Evolutionary conservation across 306 rosid species (phyloP).

Genomic region (Cucurbita ficifolia): DNA sequence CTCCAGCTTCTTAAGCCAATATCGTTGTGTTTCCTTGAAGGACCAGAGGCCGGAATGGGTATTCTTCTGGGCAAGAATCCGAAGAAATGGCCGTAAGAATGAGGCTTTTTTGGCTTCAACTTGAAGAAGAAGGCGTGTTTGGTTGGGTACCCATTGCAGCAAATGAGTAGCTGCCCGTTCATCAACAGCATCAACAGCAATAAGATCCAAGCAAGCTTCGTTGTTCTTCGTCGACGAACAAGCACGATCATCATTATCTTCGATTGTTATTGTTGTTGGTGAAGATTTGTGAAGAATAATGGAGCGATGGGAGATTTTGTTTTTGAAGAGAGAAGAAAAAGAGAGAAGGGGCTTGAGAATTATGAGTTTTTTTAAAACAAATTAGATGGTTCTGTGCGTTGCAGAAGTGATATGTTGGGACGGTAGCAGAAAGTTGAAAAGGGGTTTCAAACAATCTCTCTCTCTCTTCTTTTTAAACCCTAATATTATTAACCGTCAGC

Average conservation of each 20-base stretch:
- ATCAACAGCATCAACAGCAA: constrained; percentile 22
- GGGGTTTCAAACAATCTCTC: constrained; percentile 9
- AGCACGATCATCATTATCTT: constrained; percentile 20
- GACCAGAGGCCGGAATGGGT: constrained; percentile 69
- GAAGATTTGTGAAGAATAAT: no score
- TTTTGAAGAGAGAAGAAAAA: background rate
- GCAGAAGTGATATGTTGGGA: constrained; percentile 30
- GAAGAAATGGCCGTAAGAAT: constrained; percentile 52
- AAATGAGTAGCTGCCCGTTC: background rate
- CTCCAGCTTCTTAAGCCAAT: constrained; percentile 57
- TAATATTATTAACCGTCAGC: no score
- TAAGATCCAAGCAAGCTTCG: constrained; percentile 18
- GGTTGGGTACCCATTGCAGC: constrained; percentile 34
- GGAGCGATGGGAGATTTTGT: no score
- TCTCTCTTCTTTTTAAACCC: no score
- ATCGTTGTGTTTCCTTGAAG: constrained; percentile 85
- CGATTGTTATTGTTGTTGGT: no score
- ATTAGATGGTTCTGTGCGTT: constrained; percentile 32
- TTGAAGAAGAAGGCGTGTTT: constrained; percentile 45
- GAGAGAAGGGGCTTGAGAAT: constrained; percentile 12
- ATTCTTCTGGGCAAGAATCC: constrained; percentile 72
- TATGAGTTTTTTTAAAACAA: constrained; percentile 9
- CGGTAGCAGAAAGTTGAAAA: constrained; percentile 43
- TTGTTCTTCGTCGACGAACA: constrained; percentile 23
- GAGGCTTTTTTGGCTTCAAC: constrained; percentile 23